Evolutionary conservation across 2,329 filamentous ascomycete species (phyloP).

Genomic region (Colletotrichum eremochloae): DNA sequence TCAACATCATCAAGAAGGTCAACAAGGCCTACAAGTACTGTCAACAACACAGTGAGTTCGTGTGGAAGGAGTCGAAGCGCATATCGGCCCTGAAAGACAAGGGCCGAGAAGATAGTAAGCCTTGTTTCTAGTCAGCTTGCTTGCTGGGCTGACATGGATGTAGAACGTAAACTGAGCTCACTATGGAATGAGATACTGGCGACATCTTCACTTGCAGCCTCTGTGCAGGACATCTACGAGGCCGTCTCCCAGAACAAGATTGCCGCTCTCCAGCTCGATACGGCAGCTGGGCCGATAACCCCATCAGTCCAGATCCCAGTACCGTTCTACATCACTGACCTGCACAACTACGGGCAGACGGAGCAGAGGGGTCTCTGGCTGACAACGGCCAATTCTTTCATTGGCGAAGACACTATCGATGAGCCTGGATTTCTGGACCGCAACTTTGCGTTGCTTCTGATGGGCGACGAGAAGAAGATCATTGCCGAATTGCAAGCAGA

Average conservation of each 20-base stretch:
- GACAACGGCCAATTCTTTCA: slow-evolving; percentile 85
- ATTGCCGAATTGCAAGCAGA: slow-evolving; percentile 82
- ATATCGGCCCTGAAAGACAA: slow-evolving; percentile 87
- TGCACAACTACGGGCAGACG: slow-evolving; percentile 77
- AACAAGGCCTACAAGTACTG: slow-evolving; percentile 94
- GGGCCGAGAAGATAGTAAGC: slow-evolving; percentile 74
- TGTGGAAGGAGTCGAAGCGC: slow-evolving; percentile 89
- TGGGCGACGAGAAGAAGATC: slow-evolving; percentile 83
- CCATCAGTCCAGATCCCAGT: slow-evolving; percentile 75
- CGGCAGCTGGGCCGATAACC: slow-evolving; percentile 68
- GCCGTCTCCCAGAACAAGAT: slow-evolving; percentile 88
- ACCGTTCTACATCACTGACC: slow-evolving; percentile 78
- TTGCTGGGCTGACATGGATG: slow-evolving; percentile 29
- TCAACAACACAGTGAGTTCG: slow-evolving; percentile 89
- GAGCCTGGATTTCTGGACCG: slow-evolving; percentile 81
- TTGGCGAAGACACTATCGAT: slow-evolving; percentile 75
- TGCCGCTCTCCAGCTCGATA: slow-evolving; percentile 83
- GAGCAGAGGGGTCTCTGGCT: slow-evolving; percentile 84
- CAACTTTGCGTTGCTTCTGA: slow-evolving; percentile 87
- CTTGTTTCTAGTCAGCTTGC: background rate
- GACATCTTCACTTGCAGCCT: slow-evolving; percentile 83
- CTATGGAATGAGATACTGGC: slow-evolving; percentile 80
- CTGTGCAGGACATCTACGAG: slow-evolving; percentile 84
- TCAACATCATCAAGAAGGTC: slow-evolving; percentile 91
- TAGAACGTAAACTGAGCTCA: slow-evolving; percentile 71